These are phyloP conservation scores for Phlegmacium glaucopus DNA, from an alignment of 768 basidiomycete genomes.

Conservation along the genomic window DNA sequence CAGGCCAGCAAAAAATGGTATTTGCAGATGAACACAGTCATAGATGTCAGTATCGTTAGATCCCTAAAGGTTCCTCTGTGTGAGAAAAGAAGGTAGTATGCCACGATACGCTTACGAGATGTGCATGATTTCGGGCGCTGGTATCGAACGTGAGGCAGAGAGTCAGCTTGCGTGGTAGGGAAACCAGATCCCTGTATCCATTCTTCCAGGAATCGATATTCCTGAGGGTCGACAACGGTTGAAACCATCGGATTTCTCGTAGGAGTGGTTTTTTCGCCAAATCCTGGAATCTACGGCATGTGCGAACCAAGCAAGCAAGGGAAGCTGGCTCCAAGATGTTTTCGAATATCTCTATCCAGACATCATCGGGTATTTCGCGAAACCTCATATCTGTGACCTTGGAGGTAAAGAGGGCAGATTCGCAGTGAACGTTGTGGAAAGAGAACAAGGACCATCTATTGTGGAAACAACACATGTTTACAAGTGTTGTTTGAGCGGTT, in stretches of 20 bases:
- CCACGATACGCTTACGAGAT: constrained; percentile 1
- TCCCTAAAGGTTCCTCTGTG: too few relatives aligned
- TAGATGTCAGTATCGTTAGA: constrained; percentile 17
- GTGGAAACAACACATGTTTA: background rate
- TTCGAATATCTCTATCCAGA: constrained; percentile 30
- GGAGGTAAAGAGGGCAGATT: background rate
- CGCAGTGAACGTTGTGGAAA: too few relatives aligned
- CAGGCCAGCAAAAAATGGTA: constrained; percentile 20
- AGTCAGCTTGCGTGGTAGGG: constrained; percentile 19
- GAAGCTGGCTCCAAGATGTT: constrained; percentile 14
- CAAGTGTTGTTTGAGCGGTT: background rate
- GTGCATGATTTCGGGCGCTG: background rate
- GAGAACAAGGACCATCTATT: background rate
- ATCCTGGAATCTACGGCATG: constrained; percentile 20
- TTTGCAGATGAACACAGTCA: constrained; percentile 17
- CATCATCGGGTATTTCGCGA: constrained; percentile 23
- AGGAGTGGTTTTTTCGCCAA: constrained; percentile 23
- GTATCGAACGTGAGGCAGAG: constrained; percentile 21
- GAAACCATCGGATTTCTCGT: constrained; percentile 22
- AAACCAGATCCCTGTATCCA: constrained; percentile 7
- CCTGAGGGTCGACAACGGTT: constrained; percentile 11
- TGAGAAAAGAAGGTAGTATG: background rate
- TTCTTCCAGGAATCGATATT: constrained; percentile 23
- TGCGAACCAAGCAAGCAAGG: constrained; percentile 18
- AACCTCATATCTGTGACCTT: constrained; percentile 9